Percentiles rank a stretch among this genome's conserved stretches.
phyloP scores from a whole-genome alignment of 371 early-diverging fungal genomes.

The Circinella umbellata region DNA sequence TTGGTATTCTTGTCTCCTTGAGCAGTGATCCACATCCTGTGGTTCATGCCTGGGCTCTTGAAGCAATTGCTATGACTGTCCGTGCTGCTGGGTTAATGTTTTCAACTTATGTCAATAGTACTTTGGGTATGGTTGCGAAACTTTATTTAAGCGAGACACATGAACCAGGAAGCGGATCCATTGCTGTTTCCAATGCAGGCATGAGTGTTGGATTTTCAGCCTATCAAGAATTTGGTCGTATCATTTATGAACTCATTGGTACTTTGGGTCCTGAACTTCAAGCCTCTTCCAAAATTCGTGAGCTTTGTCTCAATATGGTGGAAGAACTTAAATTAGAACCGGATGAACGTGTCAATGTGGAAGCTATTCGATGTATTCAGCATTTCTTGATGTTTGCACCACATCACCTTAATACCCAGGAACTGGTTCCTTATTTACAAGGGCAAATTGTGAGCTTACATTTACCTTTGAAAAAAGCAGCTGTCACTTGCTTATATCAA shows the following conservation, averaged over 20 bases:
- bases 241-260: slow-evolving; percentile 88
- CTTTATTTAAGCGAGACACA: slow-evolving; percentile 89
- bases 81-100: slow-evolving; percentile 92
- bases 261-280: slow-evolving; percentile 93
- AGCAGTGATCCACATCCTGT: slow-evolving; percentile 91
- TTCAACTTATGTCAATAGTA: slow-evolving; percentile 85
- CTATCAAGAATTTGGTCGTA: slow-evolving; percentile 83
- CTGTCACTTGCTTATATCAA: slow-evolving; percentile 88
- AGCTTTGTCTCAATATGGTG: slow-evolving; percentile 77
- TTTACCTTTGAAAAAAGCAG: slow-evolving; percentile 74
- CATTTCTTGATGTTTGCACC: slow-evolving; percentile 92
- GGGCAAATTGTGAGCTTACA: slow-evolving; percentile 70
- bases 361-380: slow-evolving; percentile 88
- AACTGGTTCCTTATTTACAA: slow-evolving; percentile 81
- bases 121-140: slow-evolving; percentile 83
- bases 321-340: slow-evolving; percentile 80
- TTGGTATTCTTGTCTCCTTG: slow-evolving; percentile 89
- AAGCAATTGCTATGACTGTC: slow-evolving; percentile 85
- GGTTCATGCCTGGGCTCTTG: slow-evolving; percentile 94
- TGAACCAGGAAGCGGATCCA: slow-evolving; percentile 70
- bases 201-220: slow-evolving; percentile 63
- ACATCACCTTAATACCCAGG: slow-evolving; percentile 67
- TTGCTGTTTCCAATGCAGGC: slow-evolving; percentile 67
- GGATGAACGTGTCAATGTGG: slow-evolving; percentile 82
- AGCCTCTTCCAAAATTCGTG: slow-evolving; percentile 70